Evolutionary conservation across 1,284 basidiomycete genomes (phyloP).

Genomic region (Irpex sp.): DNA sequence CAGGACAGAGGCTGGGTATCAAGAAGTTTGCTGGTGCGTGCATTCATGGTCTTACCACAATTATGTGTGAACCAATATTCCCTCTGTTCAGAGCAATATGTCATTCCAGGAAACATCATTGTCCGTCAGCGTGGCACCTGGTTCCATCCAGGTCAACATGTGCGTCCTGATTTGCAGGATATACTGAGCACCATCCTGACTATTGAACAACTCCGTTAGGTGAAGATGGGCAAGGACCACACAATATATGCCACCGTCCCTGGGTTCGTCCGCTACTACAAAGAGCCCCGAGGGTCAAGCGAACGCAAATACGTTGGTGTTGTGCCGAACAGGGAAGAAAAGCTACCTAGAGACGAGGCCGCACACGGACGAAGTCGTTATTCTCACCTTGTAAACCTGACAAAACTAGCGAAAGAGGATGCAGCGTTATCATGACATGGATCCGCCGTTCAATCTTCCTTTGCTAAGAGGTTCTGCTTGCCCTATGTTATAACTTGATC

Average conservation of each 20-base stretch:
- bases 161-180: conserved; percentile 33
- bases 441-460: background rate
- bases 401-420: conserved; percentile 10
- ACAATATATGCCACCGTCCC: conserved; percentile 87
- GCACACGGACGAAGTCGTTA: conserved; percentile 71
- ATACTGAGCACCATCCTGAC: conserved; percentile 7
- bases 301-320: conserved; percentile 83
- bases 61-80: background rate
- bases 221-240: conserved; percentile 88
- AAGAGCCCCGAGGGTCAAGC: conserved; percentile 62
- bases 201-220: conserved; percentile 42
- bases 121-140: conserved; percentile 87
- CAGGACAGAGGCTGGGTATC: conserved; percentile 87
- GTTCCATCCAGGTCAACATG: conserved; percentile 91
- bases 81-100: conserved; percentile 68
- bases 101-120: conserved; percentile 91
- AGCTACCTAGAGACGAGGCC: conserved; percentile 77
- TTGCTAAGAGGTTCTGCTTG: background rate
- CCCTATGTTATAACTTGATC: background rate
- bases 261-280: conserved; percentile 92
- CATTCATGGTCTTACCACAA: background rate
- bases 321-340: conserved; percentile 74
- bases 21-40: conserved; percentile 89
- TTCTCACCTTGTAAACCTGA: conserved; percentile 69
- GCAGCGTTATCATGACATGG: background rate